A percentile compares a stretch with the other conserved stretches of the same genome.
Evolutionary conservation across 371 early-diverging fungal species (phyloP).

Genomic region (Lichtheimia ramosa): DNA sequence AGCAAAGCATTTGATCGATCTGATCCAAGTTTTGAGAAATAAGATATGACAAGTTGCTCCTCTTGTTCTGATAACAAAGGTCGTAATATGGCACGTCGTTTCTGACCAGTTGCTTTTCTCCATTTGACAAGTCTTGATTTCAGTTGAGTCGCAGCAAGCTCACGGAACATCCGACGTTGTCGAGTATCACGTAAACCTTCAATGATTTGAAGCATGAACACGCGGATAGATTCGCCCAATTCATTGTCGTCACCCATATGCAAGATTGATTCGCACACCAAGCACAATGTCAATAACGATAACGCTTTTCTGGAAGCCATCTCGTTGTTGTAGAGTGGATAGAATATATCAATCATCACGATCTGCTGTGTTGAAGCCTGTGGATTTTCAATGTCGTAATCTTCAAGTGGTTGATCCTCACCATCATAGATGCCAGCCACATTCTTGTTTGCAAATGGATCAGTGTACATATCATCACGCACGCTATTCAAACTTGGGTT

Average conservation of each 20-base stretch:
- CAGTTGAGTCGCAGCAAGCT: constrained; percentile 3
- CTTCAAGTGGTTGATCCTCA: not conserved
- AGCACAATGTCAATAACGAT: constrained; percentile 11
- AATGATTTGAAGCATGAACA: constrained; percentile 17
- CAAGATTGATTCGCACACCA: constrained; percentile 14
- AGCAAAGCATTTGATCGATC: too few species aligned
- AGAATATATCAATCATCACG: constrained; percentile 10
- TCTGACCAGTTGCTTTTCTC: constrained; percentile 10
- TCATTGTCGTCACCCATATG: not conserved
- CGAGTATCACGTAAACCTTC: constrained; percentile 13
- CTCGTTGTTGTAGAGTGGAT: constrained; percentile 11
- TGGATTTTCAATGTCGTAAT: too few species aligned
- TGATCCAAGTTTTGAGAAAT: too few species aligned
- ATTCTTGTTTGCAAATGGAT: not conserved
- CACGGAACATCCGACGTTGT: constrained; percentile 5
- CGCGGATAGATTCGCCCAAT: constrained; percentile 13
- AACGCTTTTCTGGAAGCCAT: not conserved
- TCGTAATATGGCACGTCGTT: constrained; percentile 10
- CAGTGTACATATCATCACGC: not conserved
- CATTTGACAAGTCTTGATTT: constrained; percentile 9
- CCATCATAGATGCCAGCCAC: not conserved
- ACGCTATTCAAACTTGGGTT: not conserved
- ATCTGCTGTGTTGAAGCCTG: not conserved
- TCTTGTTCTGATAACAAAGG: constrained; percentile 2
- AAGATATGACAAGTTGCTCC: not conserved